Evolutionary conservation across 106 monocot genomes (phyloP).

Genomic region (Dendrobium officinale): DNA sequence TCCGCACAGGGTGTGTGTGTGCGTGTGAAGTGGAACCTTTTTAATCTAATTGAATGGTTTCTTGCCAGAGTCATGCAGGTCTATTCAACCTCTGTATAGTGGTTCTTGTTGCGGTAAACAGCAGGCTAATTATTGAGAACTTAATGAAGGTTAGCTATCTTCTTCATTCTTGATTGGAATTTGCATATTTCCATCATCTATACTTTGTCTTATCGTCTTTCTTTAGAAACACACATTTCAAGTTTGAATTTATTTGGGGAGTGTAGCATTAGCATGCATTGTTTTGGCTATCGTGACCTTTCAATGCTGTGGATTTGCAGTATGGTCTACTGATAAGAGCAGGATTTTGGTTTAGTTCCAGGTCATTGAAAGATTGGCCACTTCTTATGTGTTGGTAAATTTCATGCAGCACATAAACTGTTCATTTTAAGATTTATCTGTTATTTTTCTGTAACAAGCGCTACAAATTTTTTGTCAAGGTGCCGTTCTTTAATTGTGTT

Average conservation of each 20-base stretch:
- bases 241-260: not conserved
- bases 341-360: constrained; percentile 75
- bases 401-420: not conserved
- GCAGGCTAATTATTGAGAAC: constrained; percentile 79
- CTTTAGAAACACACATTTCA: not conserved
- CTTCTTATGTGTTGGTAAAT: constrained; percentile 73
- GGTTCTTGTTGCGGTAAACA: constrained; percentile 68
- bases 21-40: not conserved
- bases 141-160: constrained; percentile 62
- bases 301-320: constrained; percentile 30
- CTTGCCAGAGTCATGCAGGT: constrained; percentile 69
- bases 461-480: not conserved
- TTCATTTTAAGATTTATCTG: not conserved
- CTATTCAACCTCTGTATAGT: constrained; percentile 78
- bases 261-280: not conserved
- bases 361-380: constrained; percentile 69
- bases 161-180: not conserved
- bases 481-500: not conserved
- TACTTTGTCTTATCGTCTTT: no score
- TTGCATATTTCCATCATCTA: not conserved
- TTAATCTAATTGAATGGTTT: not conserved
- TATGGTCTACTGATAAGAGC: constrained; percentile 65
- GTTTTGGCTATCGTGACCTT: constrained; percentile 4
- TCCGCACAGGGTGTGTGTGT: not conserved
- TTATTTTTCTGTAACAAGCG: not conserved